phyloP scores from a whole-genome alignment of 2,329 filamentous ascomycete species.

The Colletotrichum navitas region DNA sequence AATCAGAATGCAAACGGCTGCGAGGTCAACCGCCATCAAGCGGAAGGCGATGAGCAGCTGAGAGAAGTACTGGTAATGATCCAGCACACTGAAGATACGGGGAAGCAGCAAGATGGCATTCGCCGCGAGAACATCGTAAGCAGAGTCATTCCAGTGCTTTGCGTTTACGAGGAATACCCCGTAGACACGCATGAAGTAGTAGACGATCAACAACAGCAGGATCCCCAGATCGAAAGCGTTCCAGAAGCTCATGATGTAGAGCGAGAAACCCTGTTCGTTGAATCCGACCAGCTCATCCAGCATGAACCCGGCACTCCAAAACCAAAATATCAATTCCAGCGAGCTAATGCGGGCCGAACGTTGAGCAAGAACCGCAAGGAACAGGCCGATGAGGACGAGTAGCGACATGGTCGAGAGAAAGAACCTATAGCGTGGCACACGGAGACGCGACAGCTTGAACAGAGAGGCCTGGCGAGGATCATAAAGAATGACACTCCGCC shows the following conservation, averaged over 20 bases:
- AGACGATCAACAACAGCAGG: constrained; percentile 84
- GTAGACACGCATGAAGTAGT: constrained; percentile 91
- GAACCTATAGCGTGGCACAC: constrained; percentile 92
- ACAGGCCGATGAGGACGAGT: constrained; percentile 85
- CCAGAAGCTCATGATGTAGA: constrained; percentile 99
- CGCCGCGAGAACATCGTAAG: constrained; percentile 93
- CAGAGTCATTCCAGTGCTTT: constrained; percentile 81
- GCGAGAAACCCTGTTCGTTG: constrained; percentile 94
- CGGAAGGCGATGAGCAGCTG: constrained; percentile 94
- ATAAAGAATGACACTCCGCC: constrained; percentile 87
- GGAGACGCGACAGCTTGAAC: constrained; percentile 90
- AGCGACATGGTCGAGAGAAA: constrained; percentile 91
- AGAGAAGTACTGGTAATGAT: constrained; percentile 96
- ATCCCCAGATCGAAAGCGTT: constrained; percentile 96
- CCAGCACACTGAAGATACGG: constrained; percentile 90
- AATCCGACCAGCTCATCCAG: constrained; percentile 95
- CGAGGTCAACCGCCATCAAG: constrained; percentile 91
- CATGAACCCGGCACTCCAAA: constrained; percentile 98
- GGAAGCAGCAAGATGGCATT: constrained; percentile 92
- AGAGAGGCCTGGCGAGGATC: constrained; percentile 90
- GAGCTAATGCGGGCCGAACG: constrained; percentile 84
- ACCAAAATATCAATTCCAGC: constrained; percentile 93
- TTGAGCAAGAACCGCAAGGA: constrained; percentile 83
- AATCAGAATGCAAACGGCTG: constrained; percentile 86
- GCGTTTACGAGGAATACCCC: constrained; percentile 86